Conservation (phyloP, 2,329 filamentous ascomycete species). For the Pyrenophora graminea region DNA sequence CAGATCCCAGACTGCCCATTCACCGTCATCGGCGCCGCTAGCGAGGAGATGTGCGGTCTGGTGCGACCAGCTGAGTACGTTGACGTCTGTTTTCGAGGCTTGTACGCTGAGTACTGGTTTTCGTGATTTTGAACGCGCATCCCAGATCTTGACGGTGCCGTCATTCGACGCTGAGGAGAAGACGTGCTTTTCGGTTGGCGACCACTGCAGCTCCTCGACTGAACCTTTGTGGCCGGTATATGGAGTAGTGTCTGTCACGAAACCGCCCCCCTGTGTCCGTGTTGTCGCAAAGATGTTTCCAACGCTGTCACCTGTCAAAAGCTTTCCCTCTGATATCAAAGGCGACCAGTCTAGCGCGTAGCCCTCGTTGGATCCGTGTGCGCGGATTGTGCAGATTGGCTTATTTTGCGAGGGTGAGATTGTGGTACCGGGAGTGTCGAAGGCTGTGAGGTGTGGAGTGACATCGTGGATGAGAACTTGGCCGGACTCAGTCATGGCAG, state of each 20-base stretch:
- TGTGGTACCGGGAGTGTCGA: conserved; percentile 83
- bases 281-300: conserved; percentile 89
- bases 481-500: conserved; percentile 88
- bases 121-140: conserved; percentile 86
- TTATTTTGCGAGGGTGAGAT: conserved; percentile 85
- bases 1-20: conserved; percentile 95
- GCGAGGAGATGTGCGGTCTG: conserved; percentile 88
- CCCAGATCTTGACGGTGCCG: conserved; percentile 95
- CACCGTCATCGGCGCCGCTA: conserved; percentile 88
- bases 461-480: conserved; percentile 94
- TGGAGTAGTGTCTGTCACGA: conserved; percentile 81
- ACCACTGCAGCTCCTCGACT: conserved; percentile 97
- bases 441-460: conserved; percentile 83
- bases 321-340: conserved; percentile 75
- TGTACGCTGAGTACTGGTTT: conserved; percentile 86
- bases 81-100: conserved; percentile 84
- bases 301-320: conserved; percentile 88
- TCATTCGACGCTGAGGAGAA: conserved; percentile 94
- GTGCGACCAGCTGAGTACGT: conserved; percentile 93
- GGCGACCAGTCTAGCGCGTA: conserved; percentile 98
- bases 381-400: conserved; percentile 81
- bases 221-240: conserved; percentile 84
- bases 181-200: conserved; percentile 86
- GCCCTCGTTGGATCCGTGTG: conserved; percentile 84
- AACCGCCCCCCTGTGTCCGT: conserved; percentile 83